Evolutionary conservation across 2,329 filamentous ascomycete genomes (phyloP).

Genomic region (Xylaria arbuscula): DNA sequence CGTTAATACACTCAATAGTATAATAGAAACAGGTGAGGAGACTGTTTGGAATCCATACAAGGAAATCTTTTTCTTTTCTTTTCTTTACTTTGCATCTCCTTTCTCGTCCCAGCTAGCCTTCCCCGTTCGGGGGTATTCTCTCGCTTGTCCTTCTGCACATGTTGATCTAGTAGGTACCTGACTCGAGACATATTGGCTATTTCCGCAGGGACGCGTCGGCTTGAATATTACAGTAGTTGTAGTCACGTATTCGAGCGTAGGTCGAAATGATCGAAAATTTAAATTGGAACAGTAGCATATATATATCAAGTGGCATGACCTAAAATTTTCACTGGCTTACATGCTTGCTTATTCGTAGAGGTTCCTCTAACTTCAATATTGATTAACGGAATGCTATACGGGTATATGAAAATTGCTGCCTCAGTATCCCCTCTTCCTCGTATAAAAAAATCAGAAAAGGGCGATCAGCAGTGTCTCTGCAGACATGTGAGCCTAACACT

Average conservation of each 20-base stretch:
- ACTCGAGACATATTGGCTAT: background rate
- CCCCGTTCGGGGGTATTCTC: background rate
- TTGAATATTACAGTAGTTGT: background rate
- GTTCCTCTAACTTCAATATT: slow-evolving; percentile 2
- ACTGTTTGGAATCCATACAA: background rate
- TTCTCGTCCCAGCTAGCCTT: background rate
- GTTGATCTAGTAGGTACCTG: background rate
- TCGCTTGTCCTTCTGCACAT: background rate
- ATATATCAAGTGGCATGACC: slow-evolving; percentile 7
- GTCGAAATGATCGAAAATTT: background rate
- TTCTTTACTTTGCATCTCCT: background rate
- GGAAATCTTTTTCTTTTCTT: background rate
- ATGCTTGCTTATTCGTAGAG: slow-evolving; percentile 7
- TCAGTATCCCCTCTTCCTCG: background rate
- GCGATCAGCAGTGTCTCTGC: background rate
- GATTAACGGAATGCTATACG: slow-evolving; percentile 23
- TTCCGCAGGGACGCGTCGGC: background rate
- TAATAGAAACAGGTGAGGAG: background rate
- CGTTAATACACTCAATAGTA: background rate
- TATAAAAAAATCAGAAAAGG: background rate
- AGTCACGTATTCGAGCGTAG: too few relatives aligned
- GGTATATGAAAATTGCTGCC: slow-evolving; percentile 33
- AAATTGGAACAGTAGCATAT: background rate
- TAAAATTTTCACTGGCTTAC: background rate
- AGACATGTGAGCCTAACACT: background rate